These are phyloP conservation scores for Lichtheimia ramosa DNA, from an alignment of 371 early-diverging fungal species.

Conservation along the genomic window DNA sequence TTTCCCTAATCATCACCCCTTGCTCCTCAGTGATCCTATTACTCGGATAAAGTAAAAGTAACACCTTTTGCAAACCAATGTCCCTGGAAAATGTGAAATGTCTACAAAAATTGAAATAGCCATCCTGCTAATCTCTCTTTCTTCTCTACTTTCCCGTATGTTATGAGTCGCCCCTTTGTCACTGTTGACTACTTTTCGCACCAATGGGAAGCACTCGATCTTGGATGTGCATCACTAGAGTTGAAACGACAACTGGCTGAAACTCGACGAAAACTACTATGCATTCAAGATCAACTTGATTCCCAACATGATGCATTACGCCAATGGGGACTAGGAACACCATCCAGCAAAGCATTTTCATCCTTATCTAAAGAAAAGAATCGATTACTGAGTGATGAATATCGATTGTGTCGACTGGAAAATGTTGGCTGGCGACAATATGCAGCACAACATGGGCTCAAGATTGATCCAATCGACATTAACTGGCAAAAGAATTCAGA, in stretches of 20 bases:
- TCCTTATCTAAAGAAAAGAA: slow-evolving; percentile 8
- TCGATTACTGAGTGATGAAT: slow-evolving; percentile 9
- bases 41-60: too few species aligned
- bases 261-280: slow-evolving; percentile 6
- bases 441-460: background rate
- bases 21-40: too few species aligned
- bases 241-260: slow-evolving; percentile 4
- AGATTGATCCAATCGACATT: slow-evolving; percentile 14
- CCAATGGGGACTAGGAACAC: slow-evolving; percentile 7
- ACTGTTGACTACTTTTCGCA: slow-evolving; percentile 16
- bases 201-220: slow-evolving; percentile 10
- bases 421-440: slow-evolving; percentile 5
- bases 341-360: background rate
- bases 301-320: slow-evolving; percentile 1
- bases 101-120: too few species aligned
- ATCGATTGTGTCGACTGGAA: slow-evolving; percentile 1
- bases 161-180: slow-evolving; percentile 10
- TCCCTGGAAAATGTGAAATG: too few species aligned
- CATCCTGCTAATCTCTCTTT: background rate
- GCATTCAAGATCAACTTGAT: slow-evolving; percentile 3
- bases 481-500: slow-evolving; percentile 12
- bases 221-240: slow-evolving; percentile 12
- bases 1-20: background rate
- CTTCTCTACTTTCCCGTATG: background rate
- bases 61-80: too few species aligned